Evolutionary conservation across 495 filamentous ascomycete species (phyloP).

Genomic region (Rhypophila decipiens): DNA sequence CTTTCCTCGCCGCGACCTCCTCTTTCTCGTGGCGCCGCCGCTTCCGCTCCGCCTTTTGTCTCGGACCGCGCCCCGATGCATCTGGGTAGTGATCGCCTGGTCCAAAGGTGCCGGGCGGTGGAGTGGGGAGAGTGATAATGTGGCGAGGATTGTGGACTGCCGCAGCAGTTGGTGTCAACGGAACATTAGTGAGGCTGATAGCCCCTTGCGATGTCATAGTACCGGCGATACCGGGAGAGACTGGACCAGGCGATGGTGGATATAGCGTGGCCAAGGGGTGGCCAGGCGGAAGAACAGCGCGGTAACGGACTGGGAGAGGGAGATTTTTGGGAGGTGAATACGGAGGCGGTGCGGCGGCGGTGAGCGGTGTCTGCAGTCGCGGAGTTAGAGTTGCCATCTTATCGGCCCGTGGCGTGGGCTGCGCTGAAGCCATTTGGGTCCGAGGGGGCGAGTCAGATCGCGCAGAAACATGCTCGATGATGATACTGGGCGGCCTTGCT

Average conservation of each 20-base stretch:
- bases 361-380: too few relatives aligned
- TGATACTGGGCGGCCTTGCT: constrained; percentile 6
- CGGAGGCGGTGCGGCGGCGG: too few relatives aligned
- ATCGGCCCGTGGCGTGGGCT: too few relatives aligned
- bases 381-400: too few relatives aligned
- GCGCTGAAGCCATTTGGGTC: background rate
- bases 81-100: constrained; percentile 30
- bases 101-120: constrained; percentile 29
- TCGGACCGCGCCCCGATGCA: constrained; percentile 19
- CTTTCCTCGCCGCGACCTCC: constrained; percentile 48
- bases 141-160: background rate
- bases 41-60: constrained; percentile 40
- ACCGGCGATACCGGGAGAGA: constrained; percentile 32
- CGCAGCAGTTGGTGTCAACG: constrained; percentile 27
- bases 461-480: constrained; percentile 14
- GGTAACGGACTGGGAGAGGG: constrained; percentile 34
- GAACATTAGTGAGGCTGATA: constrained; percentile 33
- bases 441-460: constrained; percentile 6
- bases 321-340: constrained; percentile 41
- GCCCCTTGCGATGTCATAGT: constrained; percentile 44
- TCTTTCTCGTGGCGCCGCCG: constrained; percentile 56
- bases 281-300: constrained; percentile 31
- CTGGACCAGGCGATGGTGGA: constrained; percentile 39
- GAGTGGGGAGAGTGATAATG: constrained; percentile 26
- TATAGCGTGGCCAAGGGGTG: constrained; percentile 28